phyloP scores from a whole-genome alignment of 2,329 filamentous ascomycete genomes.

The Penicillium sp. region DNA sequence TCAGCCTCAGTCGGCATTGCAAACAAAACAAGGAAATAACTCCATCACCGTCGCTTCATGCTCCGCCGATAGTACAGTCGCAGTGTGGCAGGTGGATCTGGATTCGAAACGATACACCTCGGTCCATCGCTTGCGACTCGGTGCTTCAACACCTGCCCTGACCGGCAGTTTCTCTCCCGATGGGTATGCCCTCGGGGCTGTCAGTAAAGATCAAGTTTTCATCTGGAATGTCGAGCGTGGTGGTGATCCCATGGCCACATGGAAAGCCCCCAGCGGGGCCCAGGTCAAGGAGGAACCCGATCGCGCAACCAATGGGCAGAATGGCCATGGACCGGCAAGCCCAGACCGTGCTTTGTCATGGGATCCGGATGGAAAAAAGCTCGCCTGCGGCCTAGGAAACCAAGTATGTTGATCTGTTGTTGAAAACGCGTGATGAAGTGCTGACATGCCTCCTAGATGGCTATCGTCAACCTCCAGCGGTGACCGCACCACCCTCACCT shows the following conservation, averaged over 20 bases:
- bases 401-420: constrained; percentile 44
- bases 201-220: constrained; percentile 47
- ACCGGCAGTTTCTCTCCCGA: constrained; percentile 52
- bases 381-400: constrained; percentile 55
- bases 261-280: constrained; percentile 38
- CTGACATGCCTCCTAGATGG: constrained; percentile 35
- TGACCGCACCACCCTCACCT: constrained; percentile 27
- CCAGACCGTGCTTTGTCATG: constrained; percentile 52
- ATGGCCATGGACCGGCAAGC: constrained; percentile 33
- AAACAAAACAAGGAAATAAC: constrained; percentile 28
- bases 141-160: constrained; percentile 44
- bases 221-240: constrained; percentile 54
- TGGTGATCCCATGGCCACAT: constrained; percentile 48
- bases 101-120: constrained; percentile 42
- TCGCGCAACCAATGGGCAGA: constrained; percentile 41
- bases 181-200: constrained; percentile 51
- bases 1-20: constrained; percentile 38
- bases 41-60: constrained; percentile 48
- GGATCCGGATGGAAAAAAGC: constrained; percentile 58
- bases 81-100: constrained; percentile 50
- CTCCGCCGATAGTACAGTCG: constrained; percentile 50
- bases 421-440: not conserved
- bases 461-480: constrained; percentile 46
- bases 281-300: constrained; percentile 40
- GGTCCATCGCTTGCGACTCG: constrained; percentile 43